These are phyloP conservation scores for Phyllosticta citribraziliensis DNA, from an alignment of 2,329 filamentous ascomycete species.

Conservation along the genomic window DNA sequence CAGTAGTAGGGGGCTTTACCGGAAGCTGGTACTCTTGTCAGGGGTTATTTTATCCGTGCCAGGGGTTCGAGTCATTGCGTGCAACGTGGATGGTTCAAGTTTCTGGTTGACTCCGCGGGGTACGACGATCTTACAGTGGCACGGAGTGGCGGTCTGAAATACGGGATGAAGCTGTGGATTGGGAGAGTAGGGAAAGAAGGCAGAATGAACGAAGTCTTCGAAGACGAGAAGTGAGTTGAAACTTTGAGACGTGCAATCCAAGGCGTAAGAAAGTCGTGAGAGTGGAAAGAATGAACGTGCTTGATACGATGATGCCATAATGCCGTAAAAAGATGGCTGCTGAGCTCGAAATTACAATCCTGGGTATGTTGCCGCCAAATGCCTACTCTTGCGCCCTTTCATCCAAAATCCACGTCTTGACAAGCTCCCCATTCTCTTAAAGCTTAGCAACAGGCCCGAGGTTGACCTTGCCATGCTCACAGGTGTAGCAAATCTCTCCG, in stretches of 20 bases:
- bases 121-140: neutral
- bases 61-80: neutral
- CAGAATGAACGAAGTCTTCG: neutral
- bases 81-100: neutral
- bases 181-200: neutral
- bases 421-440: neutral
- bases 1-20: neutral
- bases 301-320: neutral
- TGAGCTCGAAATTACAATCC: neutral
- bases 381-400: neutral
- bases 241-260: neutral
- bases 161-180: neutral
- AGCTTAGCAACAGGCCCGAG: conserved; percentile 4
- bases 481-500: conserved; percentile 29
- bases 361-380: neutral
- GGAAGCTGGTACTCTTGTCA: neutral
- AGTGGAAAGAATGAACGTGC: neutral
- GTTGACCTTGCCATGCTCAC: conserved; percentile 28
- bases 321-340: neutral
- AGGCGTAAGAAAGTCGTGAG: neutral
- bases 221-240: neutral
- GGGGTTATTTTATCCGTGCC: neutral
- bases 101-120: neutral
- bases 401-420: neutral
- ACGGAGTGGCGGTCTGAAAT: neutral